Conservation (phyloP, 225 moss, liverwort and hornwort genomes). For the Rhytidiadelphus loreus region DNA sequence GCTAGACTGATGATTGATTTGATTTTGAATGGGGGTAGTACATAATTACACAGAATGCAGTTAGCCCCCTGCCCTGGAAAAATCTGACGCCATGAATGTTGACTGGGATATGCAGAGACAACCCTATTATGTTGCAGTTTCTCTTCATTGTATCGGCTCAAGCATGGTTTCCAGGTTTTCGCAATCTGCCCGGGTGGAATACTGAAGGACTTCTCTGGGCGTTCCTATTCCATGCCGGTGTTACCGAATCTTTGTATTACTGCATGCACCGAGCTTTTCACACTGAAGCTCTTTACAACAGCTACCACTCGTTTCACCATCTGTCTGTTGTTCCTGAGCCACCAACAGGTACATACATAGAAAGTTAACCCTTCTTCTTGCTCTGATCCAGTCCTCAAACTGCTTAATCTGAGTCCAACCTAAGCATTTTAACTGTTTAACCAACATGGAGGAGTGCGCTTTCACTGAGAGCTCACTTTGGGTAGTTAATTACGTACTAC, state of each 20-base stretch:
- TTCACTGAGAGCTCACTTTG: background rate
- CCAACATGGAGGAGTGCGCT: background rate
- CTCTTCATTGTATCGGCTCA: slow-evolving; percentile 43
- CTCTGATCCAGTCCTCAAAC: background rate
- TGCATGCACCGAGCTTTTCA: slow-evolving; percentile 86
- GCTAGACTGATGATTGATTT: background rate
- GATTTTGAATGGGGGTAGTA: background rate
- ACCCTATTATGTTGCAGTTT: slow-evolving; percentile 62
- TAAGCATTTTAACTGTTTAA: background rate
- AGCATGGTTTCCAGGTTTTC: slow-evolving; percentile 51
- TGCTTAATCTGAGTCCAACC: background rate
- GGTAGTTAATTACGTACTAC: background rate
- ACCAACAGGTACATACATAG: slow-evolving; percentile 28
- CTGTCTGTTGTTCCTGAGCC: slow-evolving; percentile 69
- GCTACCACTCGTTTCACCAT: slow-evolving; percentile 70
- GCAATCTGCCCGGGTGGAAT: slow-evolving; percentile 52
- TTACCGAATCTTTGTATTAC: slow-evolving; percentile 67
- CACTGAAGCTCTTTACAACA: slow-evolving; percentile 31
- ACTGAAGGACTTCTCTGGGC: slow-evolving; percentile 36
- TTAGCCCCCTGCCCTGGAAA: background rate
- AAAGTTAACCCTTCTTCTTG: background rate
- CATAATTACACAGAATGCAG: background rate
- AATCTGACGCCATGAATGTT: background rate
- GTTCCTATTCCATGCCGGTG: slow-evolving; percentile 47
- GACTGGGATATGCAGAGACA: slow-evolving; percentile 42